Conservation (phyloP, 2,329 filamentous ascomycete genomes). For the Magnaporthales sp. region DNA sequence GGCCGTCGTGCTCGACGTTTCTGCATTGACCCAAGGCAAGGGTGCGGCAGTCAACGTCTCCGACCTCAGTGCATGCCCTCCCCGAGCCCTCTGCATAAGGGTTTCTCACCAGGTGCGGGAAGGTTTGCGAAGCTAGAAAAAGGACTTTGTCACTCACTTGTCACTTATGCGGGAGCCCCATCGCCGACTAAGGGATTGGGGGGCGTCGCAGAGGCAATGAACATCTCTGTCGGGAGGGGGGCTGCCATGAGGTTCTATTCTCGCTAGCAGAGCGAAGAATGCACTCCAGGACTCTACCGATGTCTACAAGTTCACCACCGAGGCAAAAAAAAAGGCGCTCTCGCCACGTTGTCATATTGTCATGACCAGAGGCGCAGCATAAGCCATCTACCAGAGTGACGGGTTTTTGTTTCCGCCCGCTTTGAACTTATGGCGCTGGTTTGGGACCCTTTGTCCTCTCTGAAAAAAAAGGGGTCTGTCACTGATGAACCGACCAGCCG, state of each 20-base stretch:
- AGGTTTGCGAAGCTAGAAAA: background rate
- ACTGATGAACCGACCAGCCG: background rate
- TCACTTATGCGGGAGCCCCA: too few relatives aligned
- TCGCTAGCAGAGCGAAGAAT: background rate
- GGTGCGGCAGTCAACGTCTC: background rate
- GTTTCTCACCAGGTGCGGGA: background rate
- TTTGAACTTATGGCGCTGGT: background rate
- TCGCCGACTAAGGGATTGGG: too few relatives aligned
- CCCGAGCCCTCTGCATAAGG: background rate
- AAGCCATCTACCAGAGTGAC: background rate
- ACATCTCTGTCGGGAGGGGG: too few relatives aligned
- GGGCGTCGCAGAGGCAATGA: too few relatives aligned
- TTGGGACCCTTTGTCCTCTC: background rate
- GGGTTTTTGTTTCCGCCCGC: background rate
- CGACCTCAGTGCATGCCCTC: background rate
- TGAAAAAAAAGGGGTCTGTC: background rate
- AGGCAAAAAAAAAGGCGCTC: background rate
- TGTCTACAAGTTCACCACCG: background rate
- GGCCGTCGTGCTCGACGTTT: background rate
- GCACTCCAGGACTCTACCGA: background rate
- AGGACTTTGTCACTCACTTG: background rate
- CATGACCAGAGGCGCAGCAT: background rate
- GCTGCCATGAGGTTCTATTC: background rate
- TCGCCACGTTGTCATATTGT: background rate
- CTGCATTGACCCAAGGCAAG: background rate